These are phyloP conservation scores for Kwoniella bestiolae DNA, from an alignment of 768 basidiomycete genomes.

Conservation along the genomic window DNA sequence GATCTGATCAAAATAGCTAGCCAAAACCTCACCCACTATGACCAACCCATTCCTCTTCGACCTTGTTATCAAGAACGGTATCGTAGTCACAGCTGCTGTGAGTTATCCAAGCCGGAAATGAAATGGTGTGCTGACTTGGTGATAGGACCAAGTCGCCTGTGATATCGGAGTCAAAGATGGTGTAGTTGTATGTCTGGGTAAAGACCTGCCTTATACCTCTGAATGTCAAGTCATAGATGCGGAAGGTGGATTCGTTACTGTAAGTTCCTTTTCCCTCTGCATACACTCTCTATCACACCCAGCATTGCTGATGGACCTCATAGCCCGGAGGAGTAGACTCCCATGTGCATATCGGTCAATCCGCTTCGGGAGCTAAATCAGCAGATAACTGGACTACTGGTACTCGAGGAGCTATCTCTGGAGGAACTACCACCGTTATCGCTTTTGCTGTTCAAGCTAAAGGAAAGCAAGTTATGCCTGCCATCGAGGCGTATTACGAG, in stretches of 20 bases:
- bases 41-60: conserved; percentile 16
- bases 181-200: conserved; percentile 49
- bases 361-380: conserved; percentile 39
- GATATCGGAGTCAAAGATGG: conserved; percentile 58
- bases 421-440: conserved; percentile 58
- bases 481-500: conserved; percentile 56
- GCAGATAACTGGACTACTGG: conserved; percentile 58
- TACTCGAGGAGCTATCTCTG: conserved; percentile 53
- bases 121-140: background rate
- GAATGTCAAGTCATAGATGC: conserved; percentile 57
- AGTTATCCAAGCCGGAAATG: background rate
- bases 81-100: conserved; percentile 42
- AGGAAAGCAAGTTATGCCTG: conserved; percentile 40
- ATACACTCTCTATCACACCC: too few relatives aligned
- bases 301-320: background rate
- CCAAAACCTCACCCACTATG: background rate
- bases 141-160: conserved; percentile 46
- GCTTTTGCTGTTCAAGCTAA: conserved; percentile 57
- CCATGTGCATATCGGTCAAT: conserved; percentile 58
- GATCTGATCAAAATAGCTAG: background rate
- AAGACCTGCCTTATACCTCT: conserved; percentile 26
- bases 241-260: conserved; percentile 57
- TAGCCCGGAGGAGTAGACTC: conserved; percentile 58
- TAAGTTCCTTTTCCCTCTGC: conserved; percentile 26
- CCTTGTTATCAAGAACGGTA: conserved; percentile 38